Evolutionary conservation across 192 early-diverging fungal genomes (phyloP).

Genomic region (Phycomyces nitens): DNA sequence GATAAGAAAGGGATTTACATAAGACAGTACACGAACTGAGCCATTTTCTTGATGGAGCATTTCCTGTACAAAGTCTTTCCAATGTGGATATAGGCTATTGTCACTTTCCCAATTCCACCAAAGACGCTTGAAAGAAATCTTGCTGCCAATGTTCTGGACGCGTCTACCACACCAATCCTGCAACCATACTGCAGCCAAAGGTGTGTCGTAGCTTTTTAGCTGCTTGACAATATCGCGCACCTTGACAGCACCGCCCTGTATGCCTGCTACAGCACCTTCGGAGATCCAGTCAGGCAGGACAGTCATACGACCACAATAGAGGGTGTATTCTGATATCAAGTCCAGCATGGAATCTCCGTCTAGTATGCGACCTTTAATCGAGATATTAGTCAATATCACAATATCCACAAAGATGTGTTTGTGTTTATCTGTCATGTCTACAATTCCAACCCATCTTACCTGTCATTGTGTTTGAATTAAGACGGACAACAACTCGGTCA

Average conservation of each 20-base stretch:
- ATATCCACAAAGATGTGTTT: not conserved
- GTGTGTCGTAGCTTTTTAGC: slow-evolving; percentile 12
- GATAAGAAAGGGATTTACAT: slow-evolving; percentile 37
- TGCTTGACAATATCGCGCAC: slow-evolving; percentile 24
- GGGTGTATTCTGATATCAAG: slow-evolving; percentile 36
- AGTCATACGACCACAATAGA: slow-evolving; percentile 33
- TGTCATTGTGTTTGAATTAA: slow-evolving; percentile 13
- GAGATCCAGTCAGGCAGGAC: slow-evolving; percentile 37
- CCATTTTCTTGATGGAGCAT: slow-evolving; percentile 3
- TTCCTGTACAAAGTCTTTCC: slow-evolving; percentile 20
- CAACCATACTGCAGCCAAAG: slow-evolving; percentile 34
- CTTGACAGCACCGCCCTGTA: slow-evolving; percentile 37
- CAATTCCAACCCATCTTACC: slow-evolving; percentile 5
- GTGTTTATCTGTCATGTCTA: not conserved
- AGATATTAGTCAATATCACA: not conserved
- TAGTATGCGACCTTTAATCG: slow-evolving; percentile 29
- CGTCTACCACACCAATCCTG: slow-evolving; percentile 40
- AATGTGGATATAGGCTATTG: slow-evolving; percentile 31
- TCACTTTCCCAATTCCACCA: slow-evolving; percentile 46
- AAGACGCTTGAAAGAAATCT: slow-evolving; percentile 20
- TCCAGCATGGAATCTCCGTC: slow-evolving; percentile 32
- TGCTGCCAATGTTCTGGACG: slow-evolving; percentile 18
- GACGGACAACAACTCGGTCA: slow-evolving; percentile 30
- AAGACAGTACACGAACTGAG: slow-evolving; percentile 19
- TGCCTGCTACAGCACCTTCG: slow-evolving; percentile 33